phyloP scores from a whole-genome alignment of 2,329 filamentous ascomycete genomes.

The Cordyceps cateniannulata region DNA sequence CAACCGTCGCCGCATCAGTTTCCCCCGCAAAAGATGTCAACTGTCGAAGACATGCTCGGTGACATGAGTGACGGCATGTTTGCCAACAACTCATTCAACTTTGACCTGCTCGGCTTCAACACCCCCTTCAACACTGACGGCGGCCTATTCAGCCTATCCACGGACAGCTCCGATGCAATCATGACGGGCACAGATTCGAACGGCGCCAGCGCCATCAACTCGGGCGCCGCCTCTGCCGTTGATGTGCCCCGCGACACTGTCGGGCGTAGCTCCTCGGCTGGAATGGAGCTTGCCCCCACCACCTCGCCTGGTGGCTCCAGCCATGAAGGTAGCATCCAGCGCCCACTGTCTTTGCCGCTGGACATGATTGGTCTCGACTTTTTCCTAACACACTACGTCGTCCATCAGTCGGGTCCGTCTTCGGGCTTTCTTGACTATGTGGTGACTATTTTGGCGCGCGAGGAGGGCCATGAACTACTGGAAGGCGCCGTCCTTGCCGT shows the following conservation, averaged over 20 bases:
- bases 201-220: neutral
- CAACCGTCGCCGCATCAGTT: neutral
- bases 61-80: slow-evolving; percentile 11
- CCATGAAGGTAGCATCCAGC: slow-evolving; percentile 5
- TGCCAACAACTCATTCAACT: slow-evolving; percentile 7
- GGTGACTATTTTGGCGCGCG: slow-evolving; percentile 8
- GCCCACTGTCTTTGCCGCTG: slow-evolving; percentile 6
- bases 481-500: slow-evolving; percentile 11
- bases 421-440: slow-evolving; percentile 11
- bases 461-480: slow-evolving; percentile 11
- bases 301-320: slow-evolving; percentile 1
- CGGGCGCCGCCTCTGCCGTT: slow-evolving; percentile 3
- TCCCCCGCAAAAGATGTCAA: neutral
- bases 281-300: neutral
- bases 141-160: slow-evolving; percentile 5
- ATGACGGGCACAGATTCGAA: slow-evolving; percentile 8
- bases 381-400: slow-evolving; percentile 11
- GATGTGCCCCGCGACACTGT: neutral
- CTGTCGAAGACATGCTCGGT: slow-evolving; percentile 12
- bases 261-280: neutral
- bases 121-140: slow-evolving; percentile 10
- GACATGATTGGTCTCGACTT: slow-evolving; percentile 12
- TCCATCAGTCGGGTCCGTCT: slow-evolving; percentile 10
- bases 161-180: slow-evolving; percentile 8
- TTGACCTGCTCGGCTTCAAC: slow-evolving; percentile 10